Conservation (phyloP, 345 rosid species). For the Citrus reticulata region DNA sequence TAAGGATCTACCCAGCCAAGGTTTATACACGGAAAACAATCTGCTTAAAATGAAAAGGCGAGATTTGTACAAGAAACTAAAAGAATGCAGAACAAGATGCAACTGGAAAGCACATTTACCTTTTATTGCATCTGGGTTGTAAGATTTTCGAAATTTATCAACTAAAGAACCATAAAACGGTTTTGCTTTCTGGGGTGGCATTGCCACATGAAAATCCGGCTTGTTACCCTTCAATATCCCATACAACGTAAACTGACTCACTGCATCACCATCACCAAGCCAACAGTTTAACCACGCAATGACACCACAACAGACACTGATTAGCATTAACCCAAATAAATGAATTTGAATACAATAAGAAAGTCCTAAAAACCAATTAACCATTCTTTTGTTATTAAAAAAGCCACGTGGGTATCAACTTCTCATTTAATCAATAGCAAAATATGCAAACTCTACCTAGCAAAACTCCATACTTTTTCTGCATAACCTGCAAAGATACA, state of each 20-base stretch:
- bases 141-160: conserved; percentile 57
- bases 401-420: neutral
- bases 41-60: neutral
- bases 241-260: conserved; percentile 88
- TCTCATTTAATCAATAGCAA: neutral
- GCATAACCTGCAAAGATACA: conserved; percentile 66
- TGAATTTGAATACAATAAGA: neutral
- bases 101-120: conserved; percentile 27
- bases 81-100: neutral
- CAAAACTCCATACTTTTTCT: conserved; percentile 65
- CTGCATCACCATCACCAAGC: conserved; percentile 38
- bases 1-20: neutral
- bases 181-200: conserved; percentile 83
- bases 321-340: neutral
- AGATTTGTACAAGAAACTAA: neutral
- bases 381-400: neutral
- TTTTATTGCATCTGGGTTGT: conserved; percentile 54
- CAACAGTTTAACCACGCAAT: conserved; percentile 6
- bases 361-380: neutral
- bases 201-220: conserved; percentile 92
- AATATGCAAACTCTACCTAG: conserved; percentile 41
- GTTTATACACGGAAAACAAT: neutral
- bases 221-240: conserved; percentile 96
- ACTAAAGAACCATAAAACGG: conserved; percentile 69
- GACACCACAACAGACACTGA: neutral